phyloP scores from a whole-genome alignment of 2,329 filamentous ascomycete genomes.

The Emmonsiellopsis sp. region DNA sequence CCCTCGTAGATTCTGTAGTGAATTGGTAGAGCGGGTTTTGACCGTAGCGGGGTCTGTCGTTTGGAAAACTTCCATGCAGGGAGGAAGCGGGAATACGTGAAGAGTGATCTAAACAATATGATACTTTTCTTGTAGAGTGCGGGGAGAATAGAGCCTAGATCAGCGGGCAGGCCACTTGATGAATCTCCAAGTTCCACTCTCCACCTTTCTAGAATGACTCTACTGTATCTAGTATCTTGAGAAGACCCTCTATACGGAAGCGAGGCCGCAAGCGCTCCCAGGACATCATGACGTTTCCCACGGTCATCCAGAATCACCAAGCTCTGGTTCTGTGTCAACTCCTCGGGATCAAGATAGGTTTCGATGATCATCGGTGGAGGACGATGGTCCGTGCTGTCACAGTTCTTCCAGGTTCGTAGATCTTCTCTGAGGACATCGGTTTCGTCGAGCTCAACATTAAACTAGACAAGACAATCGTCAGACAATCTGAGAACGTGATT shows the following conservation, averaged over 20 bases:
- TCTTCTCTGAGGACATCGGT: slow-evolving; percentile 79
- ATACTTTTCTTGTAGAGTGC: slow-evolving; percentile 97
- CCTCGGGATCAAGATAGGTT: slow-evolving; percentile 72
- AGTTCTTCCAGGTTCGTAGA: slow-evolving; percentile 69
- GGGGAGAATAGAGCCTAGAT: slow-evolving; percentile 56
- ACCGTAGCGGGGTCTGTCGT: slow-evolving; percentile 59
- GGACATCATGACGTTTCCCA: slow-evolving; percentile 86
- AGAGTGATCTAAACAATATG: slow-evolving; percentile 84
- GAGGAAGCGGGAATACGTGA: slow-evolving; percentile 68
- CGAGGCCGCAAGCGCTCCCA: slow-evolving; percentile 61
- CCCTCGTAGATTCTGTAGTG: slow-evolving; percentile 69
- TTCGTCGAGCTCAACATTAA: slow-evolving; percentile 89
- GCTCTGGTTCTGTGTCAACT: slow-evolving; percentile 73
- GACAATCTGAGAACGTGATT: background rate
- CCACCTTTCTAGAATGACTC: slow-evolving; percentile 88
- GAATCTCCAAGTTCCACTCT: slow-evolving; percentile 66
- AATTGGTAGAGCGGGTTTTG: slow-evolving; percentile 56
- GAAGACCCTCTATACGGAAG: slow-evolving; percentile 8
- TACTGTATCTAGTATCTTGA: slow-evolving; percentile 41
- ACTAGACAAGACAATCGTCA: slow-evolving; percentile 44
- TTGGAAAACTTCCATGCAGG: slow-evolving; percentile 81
- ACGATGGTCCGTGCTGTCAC: slow-evolving; percentile 64
- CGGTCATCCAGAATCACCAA: slow-evolving; percentile 80
- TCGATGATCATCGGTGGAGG: slow-evolving; percentile 84
- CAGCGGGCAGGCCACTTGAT: slow-evolving; percentile 43